These are phyloP conservation scores for Trypanosoma boissoni DNA, from an alignment of 208 protist species.

Conservation along the genomic window DNA sequence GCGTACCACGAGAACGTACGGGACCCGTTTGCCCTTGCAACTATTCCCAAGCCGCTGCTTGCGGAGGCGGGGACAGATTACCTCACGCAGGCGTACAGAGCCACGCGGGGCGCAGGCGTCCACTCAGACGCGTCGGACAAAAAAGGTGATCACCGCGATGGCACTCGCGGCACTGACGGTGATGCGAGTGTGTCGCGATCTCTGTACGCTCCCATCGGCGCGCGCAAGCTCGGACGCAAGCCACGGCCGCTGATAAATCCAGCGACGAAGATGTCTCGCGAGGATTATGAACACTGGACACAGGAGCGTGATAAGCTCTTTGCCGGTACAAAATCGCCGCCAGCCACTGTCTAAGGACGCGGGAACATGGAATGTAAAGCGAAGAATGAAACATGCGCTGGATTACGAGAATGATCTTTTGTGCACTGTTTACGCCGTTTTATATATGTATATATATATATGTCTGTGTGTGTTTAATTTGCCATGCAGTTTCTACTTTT, in stretches of 20 bases:
- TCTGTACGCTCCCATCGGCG: slow-evolving; percentile 47
- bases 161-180: no score
- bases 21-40: slow-evolving; percentile 34
- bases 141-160: no score
- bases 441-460: no score
- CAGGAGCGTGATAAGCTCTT: slow-evolving; percentile 64
- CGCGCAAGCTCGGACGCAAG: slow-evolving; percentile 40
- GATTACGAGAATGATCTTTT: no score
- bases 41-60: slow-evolving; percentile 48
- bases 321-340: slow-evolving; percentile 19
- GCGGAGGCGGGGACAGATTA: slow-evolving; percentile 63
- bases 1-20: slow-evolving; percentile 30
- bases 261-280: slow-evolving; percentile 25
- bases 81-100: slow-evolving; percentile 43
- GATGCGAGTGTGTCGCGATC: slow-evolving; percentile 19
- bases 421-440: no score
- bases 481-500: no score
- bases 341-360: neutral
- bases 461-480: no score
- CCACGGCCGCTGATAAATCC: slow-evolving; percentile 53
- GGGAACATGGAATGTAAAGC: neutral
- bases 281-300: slow-evolving; percentile 51
- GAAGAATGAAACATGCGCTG: no score
- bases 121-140: no score
- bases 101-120: no score